Evolutionary conservation across 2,329 filamentous ascomycete species (phyloP).

Genomic region (Botrytis galanthina): DNA sequence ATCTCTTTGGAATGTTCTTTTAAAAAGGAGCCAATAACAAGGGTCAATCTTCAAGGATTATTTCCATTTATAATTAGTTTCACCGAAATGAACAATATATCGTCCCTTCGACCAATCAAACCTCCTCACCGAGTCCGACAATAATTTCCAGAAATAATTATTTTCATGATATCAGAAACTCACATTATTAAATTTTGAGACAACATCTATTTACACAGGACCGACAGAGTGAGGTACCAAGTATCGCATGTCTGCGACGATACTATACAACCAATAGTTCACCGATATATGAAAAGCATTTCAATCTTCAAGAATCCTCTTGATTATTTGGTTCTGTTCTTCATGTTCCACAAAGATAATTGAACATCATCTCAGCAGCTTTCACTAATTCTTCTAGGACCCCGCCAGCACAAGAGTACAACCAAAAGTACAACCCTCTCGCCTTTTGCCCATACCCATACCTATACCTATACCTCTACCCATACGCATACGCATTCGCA

Average conservation of each 20-base stretch:
- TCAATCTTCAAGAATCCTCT: neutral
- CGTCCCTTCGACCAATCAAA: neutral
- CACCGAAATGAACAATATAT: neutral
- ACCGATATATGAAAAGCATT: neutral
- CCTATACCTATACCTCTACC: neutral
- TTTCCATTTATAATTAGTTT: neutral
- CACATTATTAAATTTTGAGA: neutral
- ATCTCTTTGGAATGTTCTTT: slow-evolving; percentile 9
- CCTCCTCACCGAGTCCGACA: neutral
- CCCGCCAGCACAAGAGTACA: neutral
- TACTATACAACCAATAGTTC: neutral
- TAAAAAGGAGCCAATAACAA: neutral
- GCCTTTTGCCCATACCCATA: neutral
- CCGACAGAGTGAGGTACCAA: neutral
- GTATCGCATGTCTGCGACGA: neutral
- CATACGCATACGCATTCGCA: neutral
- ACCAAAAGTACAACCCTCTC: neutral
- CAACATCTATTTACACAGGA: neutral
- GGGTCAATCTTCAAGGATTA: neutral
- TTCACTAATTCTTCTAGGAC: slow-evolving; percentile 20
- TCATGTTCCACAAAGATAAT: neutral
- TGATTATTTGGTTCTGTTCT: neutral
- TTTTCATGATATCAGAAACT: neutral
- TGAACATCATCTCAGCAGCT: slow-evolving; percentile 1
- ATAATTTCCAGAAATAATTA: slow-evolving; percentile 4